Evolutionary conservation across 2,329 filamentous ascomycete genomes (phyloP), one percentile per base, ranked within the genome.

Genomic region (Arachnomyces sp.): DNA sequence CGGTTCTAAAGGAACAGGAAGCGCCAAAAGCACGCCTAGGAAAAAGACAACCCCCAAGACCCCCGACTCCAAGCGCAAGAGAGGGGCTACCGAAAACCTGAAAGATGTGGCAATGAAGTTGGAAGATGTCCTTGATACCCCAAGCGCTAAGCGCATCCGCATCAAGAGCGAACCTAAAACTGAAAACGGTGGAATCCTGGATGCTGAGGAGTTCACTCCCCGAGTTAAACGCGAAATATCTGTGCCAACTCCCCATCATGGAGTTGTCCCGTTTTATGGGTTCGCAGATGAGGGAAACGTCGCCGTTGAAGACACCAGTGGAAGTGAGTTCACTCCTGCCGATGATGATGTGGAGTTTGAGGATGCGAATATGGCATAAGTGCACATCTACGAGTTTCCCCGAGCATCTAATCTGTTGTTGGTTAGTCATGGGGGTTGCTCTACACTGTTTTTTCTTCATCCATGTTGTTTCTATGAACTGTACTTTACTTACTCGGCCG

Each of bases 171-270:
- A 25, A 9, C 5, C 14, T 25, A 5, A 25, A 9, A 25, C 5
- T 5, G 21, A 35, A 30, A 31, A 35, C 45, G 12, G 9, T 33
- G 14, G 50, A 54, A 13, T 54, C 45, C 18, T 54, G 49, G 18
- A 39, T 42, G 3, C 49, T 47, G 1, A 50, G 54, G 42, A 54
- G 48, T 34, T 12, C 38, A 7, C 53, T 52, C 28, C 50, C 53
- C 4, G 34, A 36, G 3, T 31, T 28, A 9, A 11, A 25, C 21
- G 21, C 5, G 21, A 25, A 25, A 25, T 25, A 5, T 9, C 21
- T 5, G 21, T 25, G 21, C 21, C 21, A 5, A 25, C 21, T 25
- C 21, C 21, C 21, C 21, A 9, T 9, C 9, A 5, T 5, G 21
- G 21, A 9, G 5, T 25, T 25, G 9, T 25, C 9, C 21, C 21